A percentile compares a stretch with the other conserved stretches of the same genome.
Evolutionary conservation across 2,329 filamentous ascomycete species (phyloP).

Genomic region (Setomelanomma holmii): DNA sequence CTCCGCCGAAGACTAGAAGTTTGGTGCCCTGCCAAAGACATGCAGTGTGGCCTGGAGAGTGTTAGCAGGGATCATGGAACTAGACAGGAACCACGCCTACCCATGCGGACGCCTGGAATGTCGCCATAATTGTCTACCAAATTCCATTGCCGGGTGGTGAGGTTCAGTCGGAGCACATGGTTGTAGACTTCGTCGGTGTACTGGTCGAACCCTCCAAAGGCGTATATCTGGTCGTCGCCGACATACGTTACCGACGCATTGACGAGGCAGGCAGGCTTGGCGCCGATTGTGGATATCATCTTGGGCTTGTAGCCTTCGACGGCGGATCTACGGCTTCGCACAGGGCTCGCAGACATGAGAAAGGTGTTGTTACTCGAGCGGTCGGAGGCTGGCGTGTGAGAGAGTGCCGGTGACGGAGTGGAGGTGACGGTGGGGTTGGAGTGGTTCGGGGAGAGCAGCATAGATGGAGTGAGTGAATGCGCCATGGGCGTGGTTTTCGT

Average conservation of each 20-base stretch:
- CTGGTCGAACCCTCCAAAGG: constrained; percentile 97
- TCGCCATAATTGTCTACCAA: constrained; percentile 98
- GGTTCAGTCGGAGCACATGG: constrained; percentile 88
- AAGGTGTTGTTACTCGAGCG: constrained; percentile 78
- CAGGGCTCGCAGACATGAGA: constrained; percentile 82
- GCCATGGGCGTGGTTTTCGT: constrained; percentile 38
- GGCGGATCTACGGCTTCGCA: constrained; percentile 57
- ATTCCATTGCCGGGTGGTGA: constrained; percentile 89
- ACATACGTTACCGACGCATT: constrained; percentile 99
- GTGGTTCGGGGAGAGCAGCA: constrained; percentile 26
- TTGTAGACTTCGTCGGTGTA: constrained; percentile 99
- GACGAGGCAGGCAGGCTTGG: constrained; percentile 88
- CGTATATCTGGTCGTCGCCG: constrained; percentile 95
- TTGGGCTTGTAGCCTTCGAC: constrained; percentile 83
- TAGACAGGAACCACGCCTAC: constrained; percentile 51
- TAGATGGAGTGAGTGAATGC: constrained; percentile 26
- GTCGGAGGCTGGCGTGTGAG: constrained; percentile 57
- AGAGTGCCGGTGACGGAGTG: constrained; percentile 52
- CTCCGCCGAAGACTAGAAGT: constrained; percentile 94
- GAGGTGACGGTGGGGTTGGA: constrained; percentile 35
- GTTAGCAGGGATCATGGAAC: background rate
- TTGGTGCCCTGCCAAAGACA: constrained; percentile 94
- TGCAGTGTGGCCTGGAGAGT: constrained; percentile 71
- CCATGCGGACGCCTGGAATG: constrained; percentile 96
- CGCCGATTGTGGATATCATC: constrained; percentile 68